Evolutionary conservation across 179 eudicot genomes (phyloP).

Genomic region (Heliamphora pulchella): DNA sequence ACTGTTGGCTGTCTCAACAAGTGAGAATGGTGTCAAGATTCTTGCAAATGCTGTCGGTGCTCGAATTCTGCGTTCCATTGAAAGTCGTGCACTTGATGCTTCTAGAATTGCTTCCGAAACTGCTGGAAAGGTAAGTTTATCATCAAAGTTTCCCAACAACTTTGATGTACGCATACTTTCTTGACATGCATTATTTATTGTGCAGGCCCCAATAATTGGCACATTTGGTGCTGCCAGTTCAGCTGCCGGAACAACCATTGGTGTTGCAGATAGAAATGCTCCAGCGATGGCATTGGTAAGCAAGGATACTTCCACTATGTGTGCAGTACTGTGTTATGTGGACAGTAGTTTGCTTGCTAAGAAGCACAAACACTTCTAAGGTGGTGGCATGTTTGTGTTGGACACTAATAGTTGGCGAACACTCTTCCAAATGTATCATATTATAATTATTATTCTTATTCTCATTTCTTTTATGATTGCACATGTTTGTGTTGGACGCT

Average conservation of each 20-base stretch:
- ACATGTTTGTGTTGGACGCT: no score
- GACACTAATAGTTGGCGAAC: neutral
- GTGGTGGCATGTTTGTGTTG: neutral
- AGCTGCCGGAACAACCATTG: constrained; percentile 32
- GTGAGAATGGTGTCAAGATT: constrained; percentile 70
- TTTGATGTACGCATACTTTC: neutral
- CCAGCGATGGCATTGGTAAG: constrained; percentile 35
- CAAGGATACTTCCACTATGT: neutral
- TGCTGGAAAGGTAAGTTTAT: constrained; percentile 19
- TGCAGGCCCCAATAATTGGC: constrained; percentile 36
- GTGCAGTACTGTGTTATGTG: neutral
- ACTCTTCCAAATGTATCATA: neutral
- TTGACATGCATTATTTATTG: neutral
- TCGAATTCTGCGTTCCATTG: constrained; percentile 43
- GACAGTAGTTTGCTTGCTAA: neutral
- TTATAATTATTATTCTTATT: no score
- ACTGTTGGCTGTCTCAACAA: constrained; percentile 77
- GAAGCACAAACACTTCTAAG: neutral
- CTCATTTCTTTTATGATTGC: no score
- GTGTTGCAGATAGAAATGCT: constrained; percentile 30
- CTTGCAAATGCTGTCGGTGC: constrained; percentile 66
- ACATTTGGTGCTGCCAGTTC: constrained; percentile 36
- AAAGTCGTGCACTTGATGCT: constrained; percentile 42
- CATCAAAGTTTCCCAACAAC: neutral
- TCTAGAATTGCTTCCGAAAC: constrained; percentile 19